phyloP scores from a whole-genome alignment of 2,329 filamentous ascomycete species.

The Reticulascus tulasneorum region DNA sequence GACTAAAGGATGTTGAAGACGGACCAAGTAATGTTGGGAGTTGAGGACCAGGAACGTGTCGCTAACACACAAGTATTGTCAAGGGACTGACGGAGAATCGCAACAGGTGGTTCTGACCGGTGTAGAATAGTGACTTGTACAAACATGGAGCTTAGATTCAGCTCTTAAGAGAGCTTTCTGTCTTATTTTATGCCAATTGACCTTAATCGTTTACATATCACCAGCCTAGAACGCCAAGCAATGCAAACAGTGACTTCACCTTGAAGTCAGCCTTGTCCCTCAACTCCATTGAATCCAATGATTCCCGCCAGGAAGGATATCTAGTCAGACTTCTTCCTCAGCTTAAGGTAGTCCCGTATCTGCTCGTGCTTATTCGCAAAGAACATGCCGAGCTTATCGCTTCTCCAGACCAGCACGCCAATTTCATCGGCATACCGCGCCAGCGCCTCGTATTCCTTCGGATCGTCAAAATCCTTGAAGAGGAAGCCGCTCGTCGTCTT shows the following conservation, averaged over 20 bases:
- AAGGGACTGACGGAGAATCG: no score
- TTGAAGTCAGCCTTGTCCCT: no score
- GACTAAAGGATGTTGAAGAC: no score
- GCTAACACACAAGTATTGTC: no score
- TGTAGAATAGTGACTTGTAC: no score
- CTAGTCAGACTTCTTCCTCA: constrained; percentile 51
- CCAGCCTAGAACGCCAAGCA: constrained; percentile 17
- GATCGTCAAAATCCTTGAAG: constrained; percentile 79
- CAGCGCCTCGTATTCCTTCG: constrained; percentile 66
- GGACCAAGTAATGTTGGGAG: no score
- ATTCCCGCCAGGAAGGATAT: no score
- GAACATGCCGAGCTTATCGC: constrained; percentile 74
- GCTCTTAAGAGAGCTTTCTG: constrained; percentile 7
- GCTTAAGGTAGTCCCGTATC: constrained; percentile 74
- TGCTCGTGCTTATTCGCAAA: constrained; percentile 92
- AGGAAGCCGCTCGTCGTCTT: constrained; percentile 78
- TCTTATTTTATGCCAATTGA: constrained; percentile 8
- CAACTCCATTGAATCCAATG: no score
- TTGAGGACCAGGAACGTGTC: no score
- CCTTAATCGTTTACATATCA: constrained; percentile 4
- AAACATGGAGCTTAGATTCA: no score
- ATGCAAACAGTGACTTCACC: constrained; percentile 12
- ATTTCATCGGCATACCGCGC: constrained; percentile 82
- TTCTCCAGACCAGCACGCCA: constrained; percentile 85
- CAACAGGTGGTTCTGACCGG: no score